These are phyloP conservation scores for Tulasnella sp. DNA, from an alignment of 768 basidiomycete genomes.

Conservation along the genomic window DNA sequence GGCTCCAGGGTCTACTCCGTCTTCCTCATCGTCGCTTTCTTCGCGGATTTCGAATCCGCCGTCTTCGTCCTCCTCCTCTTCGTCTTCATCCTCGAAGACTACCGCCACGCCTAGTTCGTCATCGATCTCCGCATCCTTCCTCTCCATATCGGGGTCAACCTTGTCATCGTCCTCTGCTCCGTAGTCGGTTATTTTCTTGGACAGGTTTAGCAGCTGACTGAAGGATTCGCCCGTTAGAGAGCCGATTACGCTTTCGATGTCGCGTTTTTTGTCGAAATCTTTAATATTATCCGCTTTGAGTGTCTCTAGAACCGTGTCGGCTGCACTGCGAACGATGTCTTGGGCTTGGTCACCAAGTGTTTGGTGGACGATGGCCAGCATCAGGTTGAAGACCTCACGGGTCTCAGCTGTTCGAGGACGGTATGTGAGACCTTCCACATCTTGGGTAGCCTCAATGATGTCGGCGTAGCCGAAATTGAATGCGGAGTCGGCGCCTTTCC, in stretches of 20 bases:
- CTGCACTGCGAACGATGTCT: conserved; percentile 88
- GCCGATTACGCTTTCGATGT: conserved; percentile 67
- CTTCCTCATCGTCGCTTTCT: conserved; percentile 54
- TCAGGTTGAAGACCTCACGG: conserved; percentile 85
- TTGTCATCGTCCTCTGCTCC: conserved; percentile 73
- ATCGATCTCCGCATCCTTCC: conserved; percentile 81
- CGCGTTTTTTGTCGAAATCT: conserved; percentile 96
- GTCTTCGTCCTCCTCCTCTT: conserved; percentile 74
- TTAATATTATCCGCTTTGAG: conserved; percentile 82
- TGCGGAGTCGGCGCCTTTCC: conserved; percentile 38
- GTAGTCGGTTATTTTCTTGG: conserved; percentile 96
- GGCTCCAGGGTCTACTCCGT: conserved; percentile 31
- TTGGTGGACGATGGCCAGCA: conserved; percentile 71
- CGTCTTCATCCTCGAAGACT: conserved; percentile 94
- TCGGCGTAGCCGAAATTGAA: conserved; percentile 67
- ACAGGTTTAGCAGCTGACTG: conserved; percentile 66
- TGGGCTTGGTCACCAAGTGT: conserved; percentile 90
- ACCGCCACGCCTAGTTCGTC: conserved; percentile 97
- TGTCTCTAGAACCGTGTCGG: conserved; percentile 80
- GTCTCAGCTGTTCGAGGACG: conserved; percentile 91
- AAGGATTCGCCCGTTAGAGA: conserved; percentile 60
- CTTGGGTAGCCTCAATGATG: conserved; percentile 88
- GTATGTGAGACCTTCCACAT: conserved; percentile 87
- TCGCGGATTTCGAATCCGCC: conserved; percentile 82
- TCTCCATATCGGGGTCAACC: conserved; percentile 68